These are phyloP conservation scores for Fusarium torreyae DNA, from an alignment of 2,329 filamentous ascomycete species.

Conservation along the genomic window DNA sequence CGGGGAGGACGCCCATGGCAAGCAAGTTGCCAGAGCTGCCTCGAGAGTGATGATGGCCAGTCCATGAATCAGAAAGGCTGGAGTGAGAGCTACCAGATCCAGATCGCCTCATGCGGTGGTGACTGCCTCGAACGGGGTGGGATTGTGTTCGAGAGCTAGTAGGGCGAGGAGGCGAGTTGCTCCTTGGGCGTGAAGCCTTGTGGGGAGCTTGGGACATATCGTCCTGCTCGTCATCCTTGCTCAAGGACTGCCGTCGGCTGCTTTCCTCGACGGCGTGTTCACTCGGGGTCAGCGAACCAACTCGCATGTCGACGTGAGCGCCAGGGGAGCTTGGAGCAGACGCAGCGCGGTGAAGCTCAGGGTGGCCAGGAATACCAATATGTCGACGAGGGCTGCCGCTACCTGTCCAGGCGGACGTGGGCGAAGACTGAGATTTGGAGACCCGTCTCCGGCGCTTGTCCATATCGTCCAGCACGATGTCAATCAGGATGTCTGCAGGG, in stretches of 20 bases:
- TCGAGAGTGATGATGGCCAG: conserved; percentile 69
- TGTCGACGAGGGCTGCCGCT: conserved; percentile 72
- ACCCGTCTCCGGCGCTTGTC: conserved; percentile 91
- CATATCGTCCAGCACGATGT: conserved; percentile 96
- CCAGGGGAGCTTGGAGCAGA: conserved; percentile 78
- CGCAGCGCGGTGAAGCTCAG: conserved; percentile 76
- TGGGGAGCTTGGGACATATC: conserved; percentile 59
- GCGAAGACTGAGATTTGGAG: conserved; percentile 86
- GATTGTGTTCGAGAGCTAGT: conserved; percentile 81
- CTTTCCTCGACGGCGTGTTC: conserved; percentile 64
- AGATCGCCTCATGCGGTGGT: conserved; percentile 85
- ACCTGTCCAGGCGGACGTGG: conserved; percentile 78
- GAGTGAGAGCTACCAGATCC: conserved; percentile 95
- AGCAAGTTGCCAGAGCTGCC: conserved; percentile 86
- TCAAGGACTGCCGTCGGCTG: conserved; percentile 60
- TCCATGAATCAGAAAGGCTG: conserved; percentile 75
- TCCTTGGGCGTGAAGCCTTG: conserved; percentile 72
- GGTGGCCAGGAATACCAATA: conserved; percentile 59
- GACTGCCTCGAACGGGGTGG: conserved; percentile 76
- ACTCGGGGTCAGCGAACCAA: conserved; percentile 72
- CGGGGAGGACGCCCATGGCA: conserved; percentile 78
- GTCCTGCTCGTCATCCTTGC: conserved; percentile 64
- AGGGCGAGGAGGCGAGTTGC: conserved; percentile 85
- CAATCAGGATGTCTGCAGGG: conserved; percentile 88
- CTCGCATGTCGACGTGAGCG: conserved; percentile 66